Percentiles rank a stretch among this genome's conserved stretches.
Evolutionary conservation across 1,139 yeast genomes (phyloP).

Genomic region (Pichia sp.): DNA sequence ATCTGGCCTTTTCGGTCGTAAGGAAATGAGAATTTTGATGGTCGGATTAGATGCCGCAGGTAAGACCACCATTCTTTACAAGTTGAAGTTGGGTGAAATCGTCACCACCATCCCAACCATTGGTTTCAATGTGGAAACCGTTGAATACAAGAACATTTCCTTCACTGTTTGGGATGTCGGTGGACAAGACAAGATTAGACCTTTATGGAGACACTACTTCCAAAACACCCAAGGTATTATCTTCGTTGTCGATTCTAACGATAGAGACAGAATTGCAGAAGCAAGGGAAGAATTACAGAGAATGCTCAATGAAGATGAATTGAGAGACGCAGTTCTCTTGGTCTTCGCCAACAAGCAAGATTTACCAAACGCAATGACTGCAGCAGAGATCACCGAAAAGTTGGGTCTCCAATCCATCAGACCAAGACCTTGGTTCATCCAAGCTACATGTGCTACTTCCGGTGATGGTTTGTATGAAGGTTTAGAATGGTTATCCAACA

Average conservation of each 20-base stretch:
- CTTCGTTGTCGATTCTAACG: slow-evolving; percentile 89
- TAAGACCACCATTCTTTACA: slow-evolving; percentile 85
- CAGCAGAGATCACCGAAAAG: slow-evolving; percentile 82
- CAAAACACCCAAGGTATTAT: slow-evolving; percentile 93
- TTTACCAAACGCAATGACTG: slow-evolving; percentile 87
- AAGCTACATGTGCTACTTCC: slow-evolving; percentile 83
- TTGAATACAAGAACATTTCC: slow-evolving; percentile 88
- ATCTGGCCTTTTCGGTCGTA: slow-evolving; percentile 77
- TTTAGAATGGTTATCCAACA: slow-evolving; percentile 82
- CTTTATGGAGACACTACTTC: slow-evolving; percentile 93
- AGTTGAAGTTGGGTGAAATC: slow-evolving; percentile 85
- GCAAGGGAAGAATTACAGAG: slow-evolving; percentile 92
- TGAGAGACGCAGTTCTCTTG: slow-evolving; percentile 81
- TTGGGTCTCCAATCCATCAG: slow-evolving; percentile 77
- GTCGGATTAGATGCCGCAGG: slow-evolving; percentile 93
- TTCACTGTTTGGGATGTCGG: slow-evolving; percentile 97
- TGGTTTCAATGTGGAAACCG: slow-evolving; percentile 92
- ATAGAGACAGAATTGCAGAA: slow-evolving; percentile 88
- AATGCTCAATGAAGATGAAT: slow-evolving; percentile 90
- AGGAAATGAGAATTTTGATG: slow-evolving; percentile 89
- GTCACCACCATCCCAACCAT: slow-evolving; percentile 92
- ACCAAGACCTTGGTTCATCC: slow-evolving; percentile 88
- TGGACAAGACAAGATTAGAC: slow-evolving; percentile 95
- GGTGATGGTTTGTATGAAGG: slow-evolving; percentile 92
- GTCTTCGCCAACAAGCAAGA: slow-evolving; percentile 93